Evolutionary conservation across 768 basidiomycete genomes (phyloP), one percentile per base, ranked within the genome.

Genomic region (Hygrocybe punicea): DNA sequence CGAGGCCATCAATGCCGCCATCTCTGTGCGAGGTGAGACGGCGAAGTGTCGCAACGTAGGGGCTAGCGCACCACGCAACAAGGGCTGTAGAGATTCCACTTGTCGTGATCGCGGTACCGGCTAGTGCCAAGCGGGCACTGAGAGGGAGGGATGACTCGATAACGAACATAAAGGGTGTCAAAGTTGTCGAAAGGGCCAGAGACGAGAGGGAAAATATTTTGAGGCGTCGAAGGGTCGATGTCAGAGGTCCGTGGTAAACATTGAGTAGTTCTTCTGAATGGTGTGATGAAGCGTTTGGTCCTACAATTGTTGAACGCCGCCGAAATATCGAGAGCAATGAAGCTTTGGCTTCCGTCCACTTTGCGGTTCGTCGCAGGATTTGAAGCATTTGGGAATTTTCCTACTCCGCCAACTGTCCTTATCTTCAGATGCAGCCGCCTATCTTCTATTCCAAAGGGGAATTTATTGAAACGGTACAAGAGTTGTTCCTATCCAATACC

Each of bases 391-490:
- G n/a, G n/a, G n/a, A n/a, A n/a, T n/a, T 29, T 29, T 29, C 4
- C 29, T 29, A 29, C 29, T 29, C 29, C 29, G 29, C 29, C 29
- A 8, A 29, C 29, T 29, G 4, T 29, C 8, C 8, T 29, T 8
- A 29, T 29, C n/a, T 2, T 21, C 2, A n/a, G 6, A 88, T 90
- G 87, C 87, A 91, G 29, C 73, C 82, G 16, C 85, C 86, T 6
- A 83, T 92, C 39, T 87, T 84, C 73, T 93, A 93, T 69, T 83
- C 86, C 11, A 86, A 87, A 61, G 76, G 83, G 29, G 92, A 94
- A 71, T 93, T 86, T 71, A 94, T 94, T 45, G 92, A 94, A 76
- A 94, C 91, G 55, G 91, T 91, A 69, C 56, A n/a, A n/a, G n/a
- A n/a, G 79, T 40, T 48, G 13, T 7, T 29, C 40, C 11, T 42